phyloP scores from a whole-genome alignment of 441 rosid genomes.

The Corymbia citriodora region DNA sequence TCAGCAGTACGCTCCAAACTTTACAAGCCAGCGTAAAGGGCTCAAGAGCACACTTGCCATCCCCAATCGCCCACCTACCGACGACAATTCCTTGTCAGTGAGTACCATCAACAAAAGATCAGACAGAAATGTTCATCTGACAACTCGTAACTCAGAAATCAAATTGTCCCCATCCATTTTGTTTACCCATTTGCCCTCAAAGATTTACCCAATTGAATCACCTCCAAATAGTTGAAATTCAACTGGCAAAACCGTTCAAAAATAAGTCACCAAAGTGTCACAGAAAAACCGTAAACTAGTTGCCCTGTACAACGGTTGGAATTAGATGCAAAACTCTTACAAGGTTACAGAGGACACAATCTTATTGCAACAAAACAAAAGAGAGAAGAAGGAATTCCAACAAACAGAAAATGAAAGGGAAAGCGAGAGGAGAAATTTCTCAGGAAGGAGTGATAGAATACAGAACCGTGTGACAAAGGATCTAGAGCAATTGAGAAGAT shows the following conservation, averaged over 20 bases:
- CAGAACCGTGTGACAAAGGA: constrained; percentile 20
- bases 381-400: neutral
- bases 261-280: neutral
- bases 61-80: neutral
- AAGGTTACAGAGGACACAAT: constrained; percentile 26
- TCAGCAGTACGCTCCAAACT: neutral
- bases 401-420: neutral
- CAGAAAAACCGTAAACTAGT: neutral
- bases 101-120: neutral
- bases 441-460: neutral
- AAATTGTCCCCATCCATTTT: neutral
- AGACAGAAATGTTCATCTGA: neutral
- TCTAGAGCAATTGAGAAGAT: neutral
- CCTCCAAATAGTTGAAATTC: neutral
- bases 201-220: neutral
- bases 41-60: neutral
- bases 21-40: neutral
- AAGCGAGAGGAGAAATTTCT: constrained; percentile 17
- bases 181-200: neutral
- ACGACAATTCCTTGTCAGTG: neutral
- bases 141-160: neutral
- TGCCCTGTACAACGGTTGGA: neutral
- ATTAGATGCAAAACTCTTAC: constrained; percentile 7
- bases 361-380: constrained; percentile 31
- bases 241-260: neutral